Evolutionary conservation across 129 eudicot genomes (phyloP), one percentile per base, ranked within the genome.

Genomic region (Silybum marianum): DNA sequence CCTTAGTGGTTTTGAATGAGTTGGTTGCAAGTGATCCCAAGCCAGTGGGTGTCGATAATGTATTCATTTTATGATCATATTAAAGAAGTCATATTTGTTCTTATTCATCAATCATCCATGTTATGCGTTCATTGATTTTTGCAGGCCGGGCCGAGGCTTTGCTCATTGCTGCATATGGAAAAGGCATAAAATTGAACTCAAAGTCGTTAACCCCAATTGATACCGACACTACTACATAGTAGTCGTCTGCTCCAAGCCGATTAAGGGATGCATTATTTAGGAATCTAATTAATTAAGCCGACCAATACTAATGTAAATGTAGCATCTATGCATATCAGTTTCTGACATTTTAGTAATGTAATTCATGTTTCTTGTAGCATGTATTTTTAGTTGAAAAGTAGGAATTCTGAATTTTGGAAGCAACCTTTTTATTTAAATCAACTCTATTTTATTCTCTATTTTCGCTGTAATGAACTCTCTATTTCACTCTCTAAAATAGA

Each of bases 61-160:
- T 40, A 40, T 40, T 9, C 46, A 40, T 40, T 40, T 40, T 40
- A 40, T 40, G 46, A 8, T 40, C 12, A 9, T 40, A 2, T 40
- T 40, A 40, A 40, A 51, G 19, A 25, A 58, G 22, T 26, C 68
- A 48, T 25, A 1, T 42, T 67, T 78, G 44, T 42, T 32, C 24
- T 36, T 28, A 30, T 28, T 42, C 18, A 74, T 63, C 54, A 67
- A 74, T 81, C 19, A 25, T 25, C 69, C 38, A 67, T 81, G 9
- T 32, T 44, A 23, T 69, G 22, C n/a, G 0, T 72, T 80, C 30
- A 34, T 39, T 62, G 79, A 23, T 68, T 78, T 18, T 82, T 83
- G 84, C 87, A 95, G 99, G 99, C 54, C 95, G 99, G 72, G 99
- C 99, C 9, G 99, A 95, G 87, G 98, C 99, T 76, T 86, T 95